Base-by-base conservation (phyloP, 1,139 yeast genomes). In the Candida gigantensis region DNA sequence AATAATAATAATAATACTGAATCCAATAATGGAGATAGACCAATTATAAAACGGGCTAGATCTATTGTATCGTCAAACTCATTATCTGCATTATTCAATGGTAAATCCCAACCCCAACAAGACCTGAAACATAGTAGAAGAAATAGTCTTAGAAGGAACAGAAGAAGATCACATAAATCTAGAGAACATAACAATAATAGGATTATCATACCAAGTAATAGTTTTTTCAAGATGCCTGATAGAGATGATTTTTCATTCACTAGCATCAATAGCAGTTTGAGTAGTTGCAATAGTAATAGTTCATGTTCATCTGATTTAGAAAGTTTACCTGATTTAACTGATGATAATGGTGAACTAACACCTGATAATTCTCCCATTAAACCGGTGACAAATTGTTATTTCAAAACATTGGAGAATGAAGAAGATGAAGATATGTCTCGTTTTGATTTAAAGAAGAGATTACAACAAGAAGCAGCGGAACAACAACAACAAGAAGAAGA, bases 271-370 rank as follows among this genome's bases (percentile, higher is more conserved):
- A 23, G 13, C n/a, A n/a, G 13, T 23, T 24, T 20, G 26, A 6
- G n/a, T 23, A 23, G 13, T 23, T 3, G 13, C n/a, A 10, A 23
- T 23, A 23, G 6, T 21, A 14, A 15, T 18, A 12, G 14, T 11
- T 19, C 33, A 15, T 11, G 23, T 30, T 30, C 41, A 14, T 48
- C 63, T 6, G 72, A 66, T 38, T 54, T 62, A 34, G 73, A 66
- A 37, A 62, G 69, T 4, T 53, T 65, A 24, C 69, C 71, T 1
- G 72, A 65, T 43, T 56, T 58, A 30, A 54, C 65, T 15, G 62
- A 58, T 26, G 44, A 41, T 32, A 71, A 65, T 39, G 25, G 12
- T 24, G 68, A 60, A 32, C 45, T 46, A 14, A 55, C 69, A 3
- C 68, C 68, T 2, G 40, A 49, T 17, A 46, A 57, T 3, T 54